Percentiles rank a stretch among this genome's conserved stretches.
phyloP scores from a whole-genome alignment of 2,329 filamentous ascomycete genomes.

The Aspergillus carbonarius region DNA sequence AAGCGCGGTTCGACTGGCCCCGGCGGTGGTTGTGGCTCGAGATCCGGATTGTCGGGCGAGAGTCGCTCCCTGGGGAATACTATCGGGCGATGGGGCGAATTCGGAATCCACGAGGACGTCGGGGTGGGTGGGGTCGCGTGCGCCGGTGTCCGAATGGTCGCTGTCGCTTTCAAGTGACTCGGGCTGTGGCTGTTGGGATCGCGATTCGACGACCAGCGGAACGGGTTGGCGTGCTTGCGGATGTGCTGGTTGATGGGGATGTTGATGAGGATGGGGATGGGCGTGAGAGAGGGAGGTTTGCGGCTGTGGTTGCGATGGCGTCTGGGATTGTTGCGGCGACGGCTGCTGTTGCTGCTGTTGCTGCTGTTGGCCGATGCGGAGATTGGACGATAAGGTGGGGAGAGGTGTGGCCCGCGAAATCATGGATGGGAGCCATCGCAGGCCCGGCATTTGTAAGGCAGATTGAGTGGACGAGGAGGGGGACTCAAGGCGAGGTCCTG shows the following conservation, averaged over 20 bases:
- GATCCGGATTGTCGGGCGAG: not conserved
- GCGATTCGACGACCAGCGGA: not conserved
- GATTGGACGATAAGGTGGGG: conserved; percentile 20
- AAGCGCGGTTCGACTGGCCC: not conserved
- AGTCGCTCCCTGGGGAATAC: not conserved
- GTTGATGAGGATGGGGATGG: not conserved
- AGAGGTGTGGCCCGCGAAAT: conserved; percentile 19
- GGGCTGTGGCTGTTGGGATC: not conserved
- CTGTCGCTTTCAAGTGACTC: conserved; percentile 1
- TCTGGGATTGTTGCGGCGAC: not conserved
- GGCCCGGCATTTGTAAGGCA: conserved; percentile 23
- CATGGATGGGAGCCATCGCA: conserved; percentile 28
- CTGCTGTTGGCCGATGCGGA: conserved; percentile 17
- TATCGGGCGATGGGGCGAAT: not conserved
- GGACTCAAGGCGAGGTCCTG: conserved; percentile 13
- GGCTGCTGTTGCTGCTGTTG: conserved; percentile 9
- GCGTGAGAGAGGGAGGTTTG: not conserved
- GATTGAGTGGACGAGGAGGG: conserved; percentile 14
- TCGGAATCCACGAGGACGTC: not conserved
- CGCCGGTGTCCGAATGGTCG: not conserved
- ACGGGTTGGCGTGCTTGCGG: conserved; percentile 2
- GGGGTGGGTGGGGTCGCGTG: not conserved
- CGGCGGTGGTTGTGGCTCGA: not conserved
- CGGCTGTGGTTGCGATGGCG: conserved; percentile 7
- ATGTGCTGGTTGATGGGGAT: not conserved